Percentiles rank a stretch among this genome's conserved stretches.
Evolutionary conservation across 2,329 filamentous ascomycete species (phyloP).

Genomic region (Capronia coronata): DNA sequence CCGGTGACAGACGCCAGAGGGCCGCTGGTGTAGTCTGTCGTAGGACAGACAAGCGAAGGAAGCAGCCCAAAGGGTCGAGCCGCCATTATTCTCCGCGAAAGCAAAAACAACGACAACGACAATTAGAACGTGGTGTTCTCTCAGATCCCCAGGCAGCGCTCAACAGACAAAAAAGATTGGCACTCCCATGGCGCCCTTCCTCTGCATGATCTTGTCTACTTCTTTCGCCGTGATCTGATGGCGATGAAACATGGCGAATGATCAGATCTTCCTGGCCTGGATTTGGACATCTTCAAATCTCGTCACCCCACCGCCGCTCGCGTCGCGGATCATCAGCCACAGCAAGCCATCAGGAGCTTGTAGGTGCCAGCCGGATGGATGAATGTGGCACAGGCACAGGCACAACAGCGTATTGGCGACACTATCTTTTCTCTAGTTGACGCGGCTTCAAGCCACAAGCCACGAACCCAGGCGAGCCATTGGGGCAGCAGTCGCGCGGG

Average conservation of each 20-base stretch:
- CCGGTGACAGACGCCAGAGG: not conserved
- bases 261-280: not conserved
- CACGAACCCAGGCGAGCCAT: constrained; percentile 4
- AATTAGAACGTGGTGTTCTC: not conserved
- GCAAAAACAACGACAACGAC: constrained; percentile 1
- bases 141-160: no score
- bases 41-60: constrained; percentile 44
- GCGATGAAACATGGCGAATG: not conserved
- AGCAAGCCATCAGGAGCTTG: not conserved
- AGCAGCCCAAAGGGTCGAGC: constrained; percentile 57
- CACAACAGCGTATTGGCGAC: not conserved
- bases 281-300: not conserved
- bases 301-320: not conserved
- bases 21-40: constrained; percentile 43
- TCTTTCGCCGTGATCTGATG: not conserved
- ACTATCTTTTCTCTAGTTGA: constrained; percentile 9
- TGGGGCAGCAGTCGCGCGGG: constrained; percentile 9
- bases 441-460: constrained; percentile 10
- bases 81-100: constrained; percentile 3
- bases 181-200: no score
- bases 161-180: no score
- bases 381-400: not conserved
- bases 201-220: no score
- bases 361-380: not conserved
- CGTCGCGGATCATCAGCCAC: not conserved